Base-by-base conservation (phyloP, 2,329 filamentous ascomycete genomes). In the Lecanosticta acicola region DNA sequence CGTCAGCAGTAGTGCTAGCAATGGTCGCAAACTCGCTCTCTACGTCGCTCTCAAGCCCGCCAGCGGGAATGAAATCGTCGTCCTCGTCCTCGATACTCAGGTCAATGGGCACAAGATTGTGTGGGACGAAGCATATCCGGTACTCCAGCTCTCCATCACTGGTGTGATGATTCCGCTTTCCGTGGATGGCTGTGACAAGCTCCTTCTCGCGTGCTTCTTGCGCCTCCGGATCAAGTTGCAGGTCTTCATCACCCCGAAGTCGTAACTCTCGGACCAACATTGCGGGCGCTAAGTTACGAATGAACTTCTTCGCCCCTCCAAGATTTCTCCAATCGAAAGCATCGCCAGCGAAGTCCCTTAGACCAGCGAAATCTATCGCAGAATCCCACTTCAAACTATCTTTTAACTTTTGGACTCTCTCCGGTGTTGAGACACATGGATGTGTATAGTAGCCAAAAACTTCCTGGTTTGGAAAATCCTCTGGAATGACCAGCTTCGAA, bases 371-470 rank as follows among this genome's bases (percentile, higher is more conserved):
- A 55, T 94, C 79, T 14, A 93, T 72, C 0, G 77, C 70, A 35
- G 71, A 70, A 45, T 82, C 77, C 79, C 84, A 88, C 8, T 69
- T 68, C 33, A 85, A 71, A 0, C 71, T 70, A 2, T 64, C 63
- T 46, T 68, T 72, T 16, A 90, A 58, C 34, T 69, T 72, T 3
- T 77, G 67, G 41, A 91, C 59, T 19, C 77, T 73, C 7, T 77
- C 66, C 4, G 72, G 56, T 0, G 75, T 73, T 1, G 90, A 96
- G 3, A 96, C 84, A 1, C 85, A 81, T 0, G 93, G 93, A 59
- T 90, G 83, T 0, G 86, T 91, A 58, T 98, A 98, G 61, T 87
- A 95, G 9, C 85, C 77, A 16, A 97, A 70, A 5, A 95, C 80
- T 34, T 88, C 84, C 38, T 79, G 69, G 51, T 87, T 83, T 0